Conservation (phyloP, 768 basidiomycete species). For the Collybiopsis luxurians region DNA sequence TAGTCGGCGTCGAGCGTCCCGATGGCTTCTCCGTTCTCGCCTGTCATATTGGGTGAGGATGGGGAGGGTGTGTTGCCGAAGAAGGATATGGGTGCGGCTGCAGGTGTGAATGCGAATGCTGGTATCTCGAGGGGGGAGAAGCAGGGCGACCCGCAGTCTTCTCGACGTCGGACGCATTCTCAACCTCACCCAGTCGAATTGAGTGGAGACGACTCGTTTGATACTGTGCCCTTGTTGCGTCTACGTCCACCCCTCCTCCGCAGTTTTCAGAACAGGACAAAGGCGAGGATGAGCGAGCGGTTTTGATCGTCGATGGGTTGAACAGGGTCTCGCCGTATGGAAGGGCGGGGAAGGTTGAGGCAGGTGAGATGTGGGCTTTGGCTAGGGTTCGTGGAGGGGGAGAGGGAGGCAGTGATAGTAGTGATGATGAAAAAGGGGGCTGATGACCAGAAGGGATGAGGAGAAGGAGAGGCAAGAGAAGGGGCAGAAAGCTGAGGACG, state of each 20-base stretch:
- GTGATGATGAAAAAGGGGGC: conserved; percentile 28
- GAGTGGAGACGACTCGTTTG: background rate
- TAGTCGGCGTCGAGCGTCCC: no score
- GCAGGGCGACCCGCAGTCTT: no score
- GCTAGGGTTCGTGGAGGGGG: background rate
- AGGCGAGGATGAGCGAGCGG: no score
- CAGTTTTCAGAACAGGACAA: no score
- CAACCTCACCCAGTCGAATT: no score
- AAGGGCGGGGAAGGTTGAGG: background rate
- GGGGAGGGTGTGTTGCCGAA: background rate
- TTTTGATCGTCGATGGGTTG: background rate
- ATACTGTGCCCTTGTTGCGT: background rate
- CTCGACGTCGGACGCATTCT: no score
- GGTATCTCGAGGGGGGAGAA: no score
- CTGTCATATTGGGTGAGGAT: conserved; percentile 1
- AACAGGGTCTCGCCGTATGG: conserved; percentile 1
- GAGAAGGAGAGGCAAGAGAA: background rate
- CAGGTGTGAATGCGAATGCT: no score
- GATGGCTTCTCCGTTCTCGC: conserved; percentile 6
- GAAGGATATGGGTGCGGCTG: no score
- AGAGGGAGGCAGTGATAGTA: conserved; percentile 1
- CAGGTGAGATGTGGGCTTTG: background rate
- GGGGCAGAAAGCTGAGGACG: no score
- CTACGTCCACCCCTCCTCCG: no score
- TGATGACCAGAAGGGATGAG: background rate